Percentiles rank a stretch among this genome's conserved stretches.
These are phyloP conservation scores for Mucor piriformis DNA, from an alignment of 371 early-diverging fungal species.

Conservation along the genomic window DNA sequence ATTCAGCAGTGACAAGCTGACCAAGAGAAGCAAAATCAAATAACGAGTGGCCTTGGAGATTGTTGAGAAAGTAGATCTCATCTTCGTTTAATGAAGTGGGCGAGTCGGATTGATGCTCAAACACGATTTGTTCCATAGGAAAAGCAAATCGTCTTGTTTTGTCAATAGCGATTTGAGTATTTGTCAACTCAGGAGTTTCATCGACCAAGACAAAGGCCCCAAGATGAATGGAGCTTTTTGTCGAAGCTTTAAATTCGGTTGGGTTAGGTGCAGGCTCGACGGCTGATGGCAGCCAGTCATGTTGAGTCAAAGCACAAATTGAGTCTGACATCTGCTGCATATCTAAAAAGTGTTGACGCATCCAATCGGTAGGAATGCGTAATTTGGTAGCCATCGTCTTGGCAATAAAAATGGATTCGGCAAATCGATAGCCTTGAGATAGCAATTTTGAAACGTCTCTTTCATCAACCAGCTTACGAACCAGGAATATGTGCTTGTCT, in stretches of 20 bases:
- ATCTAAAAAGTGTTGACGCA: conserved; percentile 38
- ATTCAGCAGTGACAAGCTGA: not conserved
- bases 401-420: conserved; percentile 45
- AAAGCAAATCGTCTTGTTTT: conserved; percentile 36
- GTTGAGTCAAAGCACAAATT: conserved; percentile 12
- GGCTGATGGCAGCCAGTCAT: conserved; percentile 4
- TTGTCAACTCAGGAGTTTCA: conserved; percentile 23
- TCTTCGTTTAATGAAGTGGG: conserved; percentile 12
- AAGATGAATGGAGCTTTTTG: conserved; percentile 26
- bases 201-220: conserved; percentile 41
- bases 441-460: conserved; percentile 30
- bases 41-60: conserved; percentile 30
- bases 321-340: conserved; percentile 36
- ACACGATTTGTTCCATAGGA: conserved; percentile 33
- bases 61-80: conserved; percentile 26
- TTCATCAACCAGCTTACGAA: conserved; percentile 23
- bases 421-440: conserved; percentile 48
- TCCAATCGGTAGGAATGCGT: conserved; percentile 40
- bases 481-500: conserved; percentile 40
- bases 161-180: conserved; percentile 34
- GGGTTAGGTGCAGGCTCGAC: conserved; percentile 17
- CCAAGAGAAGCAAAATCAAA: conserved; percentile 17
- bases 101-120: conserved; percentile 15
- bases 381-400: conserved; percentile 44
- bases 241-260: conserved; percentile 18